Evolutionary conservation across 139 green algal species (phyloP).

Genomic region (Picochlorum sp.): DNA sequence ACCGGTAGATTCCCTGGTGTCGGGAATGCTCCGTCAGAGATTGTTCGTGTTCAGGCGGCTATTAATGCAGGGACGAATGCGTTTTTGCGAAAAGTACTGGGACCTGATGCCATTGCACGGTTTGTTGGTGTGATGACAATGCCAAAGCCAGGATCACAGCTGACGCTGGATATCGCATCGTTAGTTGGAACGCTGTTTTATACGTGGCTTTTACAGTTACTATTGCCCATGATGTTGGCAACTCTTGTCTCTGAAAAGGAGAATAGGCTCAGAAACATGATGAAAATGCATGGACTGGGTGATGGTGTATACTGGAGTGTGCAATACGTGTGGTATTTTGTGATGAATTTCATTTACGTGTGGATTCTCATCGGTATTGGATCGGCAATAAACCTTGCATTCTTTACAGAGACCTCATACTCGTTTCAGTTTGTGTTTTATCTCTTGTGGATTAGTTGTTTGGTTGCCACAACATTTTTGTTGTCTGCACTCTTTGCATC

Average conservation of each 20-base stretch:
- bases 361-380: constrained; percentile 71
- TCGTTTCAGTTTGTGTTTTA: constrained; percentile 69
- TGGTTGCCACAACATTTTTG: constrained; percentile 78
- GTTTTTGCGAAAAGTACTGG: constrained; percentile 29
- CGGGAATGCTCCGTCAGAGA: constrained; percentile 10
- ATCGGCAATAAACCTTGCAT: constrained; percentile 57
- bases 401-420: constrained; percentile 70
- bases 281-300: constrained; percentile 91
- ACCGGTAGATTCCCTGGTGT: constrained; percentile 14
- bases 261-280: constrained; percentile 79
- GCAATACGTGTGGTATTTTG: constrained; percentile 70
- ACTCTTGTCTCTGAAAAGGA: constrained; percentile 59
- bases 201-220: constrained; percentile 70
- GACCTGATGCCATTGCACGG: not conserved
- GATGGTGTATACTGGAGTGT: constrained; percentile 44
- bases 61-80: constrained; percentile 39
- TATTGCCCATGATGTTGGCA: constrained; percentile 59
- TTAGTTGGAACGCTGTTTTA: constrained; percentile 79
- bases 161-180: constrained; percentile 64
- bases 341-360: constrained; percentile 71
- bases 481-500: constrained; percentile 61
- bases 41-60: constrained; percentile 14
- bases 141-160: constrained; percentile 39
- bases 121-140: constrained; percentile 47
- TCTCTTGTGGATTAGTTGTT: constrained; percentile 75